A percentile compares a stretch with the other conserved stretches of the same genome.
These are phyloP conservation scores for Leccinum broughii DNA, from an alignment of 768 basidiomycete species.

Conservation along the genomic window DNA sequence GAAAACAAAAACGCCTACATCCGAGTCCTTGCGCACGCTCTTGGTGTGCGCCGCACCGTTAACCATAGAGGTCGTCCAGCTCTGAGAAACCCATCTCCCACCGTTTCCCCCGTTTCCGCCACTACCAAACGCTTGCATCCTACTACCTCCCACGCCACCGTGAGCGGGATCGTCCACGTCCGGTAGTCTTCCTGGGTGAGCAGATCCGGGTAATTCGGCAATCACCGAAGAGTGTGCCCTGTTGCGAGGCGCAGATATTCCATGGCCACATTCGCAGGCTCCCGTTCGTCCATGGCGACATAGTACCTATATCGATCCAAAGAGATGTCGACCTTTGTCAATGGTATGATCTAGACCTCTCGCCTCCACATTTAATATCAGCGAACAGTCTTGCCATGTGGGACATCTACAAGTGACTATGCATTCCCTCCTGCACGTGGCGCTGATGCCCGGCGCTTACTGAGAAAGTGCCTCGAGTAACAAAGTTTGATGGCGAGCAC, in stretches of 20 bases:
- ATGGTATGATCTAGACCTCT: not conserved
- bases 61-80: conserved; percentile 53
- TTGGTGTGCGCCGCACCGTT: conserved; percentile 69
- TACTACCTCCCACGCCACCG: conserved; percentile 16
- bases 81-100: conserved; percentile 52
- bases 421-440: conserved; percentile 19
- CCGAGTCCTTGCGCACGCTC: conserved; percentile 54
- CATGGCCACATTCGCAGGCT: no score
- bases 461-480: conserved; percentile 20
- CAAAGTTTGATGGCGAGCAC: conserved; percentile 27
- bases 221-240: no score
- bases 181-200: no score
- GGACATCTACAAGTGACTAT: conserved; percentile 1
- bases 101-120: conserved; percentile 7
- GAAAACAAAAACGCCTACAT: conserved; percentile 44
- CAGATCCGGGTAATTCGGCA: no score
- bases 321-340: not conserved
- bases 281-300: no score
- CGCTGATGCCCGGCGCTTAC: conserved; percentile 11
- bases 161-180: conserved; percentile 7
- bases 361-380: conserved; percentile 16
- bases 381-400: conserved; percentile 15
- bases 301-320: not conserved
- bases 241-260: no score
- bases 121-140: conserved; percentile 12